Conservation (phyloP, 164 flowering plant species). For the Santalum album region DNA sequence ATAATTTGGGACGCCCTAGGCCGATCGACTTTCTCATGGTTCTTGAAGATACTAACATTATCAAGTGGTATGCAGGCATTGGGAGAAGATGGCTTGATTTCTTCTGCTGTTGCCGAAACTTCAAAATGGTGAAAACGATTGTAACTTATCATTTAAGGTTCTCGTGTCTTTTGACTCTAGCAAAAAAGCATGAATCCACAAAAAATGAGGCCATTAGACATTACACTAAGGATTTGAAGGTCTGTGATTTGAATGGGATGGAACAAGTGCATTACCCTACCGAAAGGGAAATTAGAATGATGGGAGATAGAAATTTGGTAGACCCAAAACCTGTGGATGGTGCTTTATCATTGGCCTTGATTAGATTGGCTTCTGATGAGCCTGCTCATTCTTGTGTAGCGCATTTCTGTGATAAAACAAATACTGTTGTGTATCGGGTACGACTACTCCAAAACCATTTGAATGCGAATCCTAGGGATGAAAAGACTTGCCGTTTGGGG, state of each 20-base stretch:
- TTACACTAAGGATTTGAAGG: constrained; percentile 75
- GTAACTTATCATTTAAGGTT: constrained; percentile 83
- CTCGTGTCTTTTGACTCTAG: constrained; percentile 84
- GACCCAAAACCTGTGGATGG: constrained; percentile 96
- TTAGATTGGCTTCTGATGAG: constrained; percentile 68
- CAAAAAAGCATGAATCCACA: constrained; percentile 83
- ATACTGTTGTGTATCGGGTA: constrained; percentile 52
- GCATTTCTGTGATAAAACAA: constrained; percentile 61
- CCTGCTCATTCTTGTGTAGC: constrained; percentile 47
- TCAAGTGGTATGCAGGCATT: constrained; percentile 93
- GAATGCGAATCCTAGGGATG: constrained; percentile 39
- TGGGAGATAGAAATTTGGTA: constrained; percentile 65
- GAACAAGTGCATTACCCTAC: constrained; percentile 70
- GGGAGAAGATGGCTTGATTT: constrained; percentile 88
- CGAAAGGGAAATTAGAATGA: constrained; percentile 77
- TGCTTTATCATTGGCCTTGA: constrained; percentile 46
- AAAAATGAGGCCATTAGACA: constrained; percentile 74
- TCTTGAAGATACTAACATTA: constrained; percentile 78
- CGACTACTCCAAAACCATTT: constrained; percentile 53
- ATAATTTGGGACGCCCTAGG: constrained; percentile 90
- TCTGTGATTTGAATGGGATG: constrained; percentile 28
- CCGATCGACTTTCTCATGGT: constrained; percentile 63
- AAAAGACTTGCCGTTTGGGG: constrained; percentile 53
- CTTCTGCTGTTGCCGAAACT: constrained; percentile 87
- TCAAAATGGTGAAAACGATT: constrained; percentile 60